These are phyloP conservation scores for Salvia hispanica DNA, from an alignment of 257 asterid species.

Conservation along the genomic window DNA sequence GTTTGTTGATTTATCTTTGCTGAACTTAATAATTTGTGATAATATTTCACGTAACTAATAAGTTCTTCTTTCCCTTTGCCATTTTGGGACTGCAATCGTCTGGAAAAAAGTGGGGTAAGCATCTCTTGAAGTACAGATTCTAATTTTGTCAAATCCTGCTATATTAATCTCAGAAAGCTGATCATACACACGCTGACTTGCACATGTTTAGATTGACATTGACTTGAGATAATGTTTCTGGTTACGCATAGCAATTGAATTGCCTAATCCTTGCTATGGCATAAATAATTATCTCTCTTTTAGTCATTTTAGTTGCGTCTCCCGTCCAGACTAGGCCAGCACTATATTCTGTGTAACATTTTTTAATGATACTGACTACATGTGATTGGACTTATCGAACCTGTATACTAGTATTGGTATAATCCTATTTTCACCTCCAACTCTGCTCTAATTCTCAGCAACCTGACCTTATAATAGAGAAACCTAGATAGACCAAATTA, in stretches of 20 bases:
- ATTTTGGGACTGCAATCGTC: constrained; percentile 47
- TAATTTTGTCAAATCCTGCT: constrained; percentile 29
- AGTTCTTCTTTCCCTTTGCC: constrained; percentile 40
- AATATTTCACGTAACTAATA: constrained; percentile 45
- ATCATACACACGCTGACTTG: not conserved
- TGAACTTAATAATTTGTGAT: constrained; percentile 24
- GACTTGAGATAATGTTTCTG: constrained; percentile 22
- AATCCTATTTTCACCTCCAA: constrained; percentile 5
- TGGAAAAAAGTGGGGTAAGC: constrained; percentile 70
- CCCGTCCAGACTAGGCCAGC: not conserved
- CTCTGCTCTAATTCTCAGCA: not conserved
- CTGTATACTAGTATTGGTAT: not conserved
- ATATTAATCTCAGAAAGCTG: constrained; percentile 16
- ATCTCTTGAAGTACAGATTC: constrained; percentile 31
- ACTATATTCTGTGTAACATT: not conserved
- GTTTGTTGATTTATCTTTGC: constrained; percentile 40
- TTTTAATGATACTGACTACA: not conserved
- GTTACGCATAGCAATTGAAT: constrained; percentile 1
- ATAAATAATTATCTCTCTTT: constrained; percentile 6
- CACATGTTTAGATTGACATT: constrained; percentile 12
- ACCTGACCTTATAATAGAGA: constrained; percentile 3
- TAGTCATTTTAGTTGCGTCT: constrained; percentile 1
- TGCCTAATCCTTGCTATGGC: constrained; percentile 13
- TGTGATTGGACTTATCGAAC: not conserved
- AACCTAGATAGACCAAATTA: not conserved